Conservation (phyloP, 2,329 filamentous ascomycete genomes). For the Aspergillus awamori region DNA sequence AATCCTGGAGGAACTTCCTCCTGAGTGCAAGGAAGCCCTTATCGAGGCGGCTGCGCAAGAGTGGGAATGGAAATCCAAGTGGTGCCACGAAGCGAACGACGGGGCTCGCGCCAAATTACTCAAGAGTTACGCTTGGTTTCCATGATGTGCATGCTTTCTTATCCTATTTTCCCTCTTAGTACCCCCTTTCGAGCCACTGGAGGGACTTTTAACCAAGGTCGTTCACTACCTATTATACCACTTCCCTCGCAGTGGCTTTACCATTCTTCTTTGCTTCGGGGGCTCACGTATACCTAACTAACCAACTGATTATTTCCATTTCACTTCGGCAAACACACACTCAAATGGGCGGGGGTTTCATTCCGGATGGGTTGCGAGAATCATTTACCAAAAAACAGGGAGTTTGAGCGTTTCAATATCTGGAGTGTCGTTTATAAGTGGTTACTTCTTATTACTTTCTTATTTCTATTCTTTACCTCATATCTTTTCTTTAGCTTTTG, state of each 20-base stretch:
- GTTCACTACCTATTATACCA: no score
- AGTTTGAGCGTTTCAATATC: slow-evolving; percentile 17
- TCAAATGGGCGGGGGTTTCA: slow-evolving; percentile 20
- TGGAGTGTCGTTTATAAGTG: not conserved
- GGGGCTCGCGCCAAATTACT: slow-evolving; percentile 40
- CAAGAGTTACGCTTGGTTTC: slow-evolving; percentile 46
- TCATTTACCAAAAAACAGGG: slow-evolving; percentile 13
- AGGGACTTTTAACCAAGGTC: not conserved
- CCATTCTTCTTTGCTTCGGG: not conserved
- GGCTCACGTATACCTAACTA: not conserved
- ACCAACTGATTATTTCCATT: not conserved
- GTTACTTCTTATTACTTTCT: not conserved
- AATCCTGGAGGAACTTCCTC: slow-evolving; percentile 48
- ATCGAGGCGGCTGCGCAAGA: slow-evolving; percentile 68
- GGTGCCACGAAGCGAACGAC: slow-evolving; percentile 69
- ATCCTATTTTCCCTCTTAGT: not conserved
- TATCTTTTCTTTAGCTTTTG: not conserved
- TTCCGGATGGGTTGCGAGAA: slow-evolving; percentile 21
- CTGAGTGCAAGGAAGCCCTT: slow-evolving; percentile 70
- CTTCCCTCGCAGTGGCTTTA: no score
- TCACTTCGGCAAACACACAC: not conserved
- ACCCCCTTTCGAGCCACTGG: not conserved
- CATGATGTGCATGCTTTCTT: slow-evolving; percentile 25
- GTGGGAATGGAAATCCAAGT: slow-evolving; percentile 70
- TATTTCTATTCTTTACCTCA: not conserved